Base-by-base conservation (phyloP, 352 stramenopile genomes). In the Phytophthora crassamura region DNA sequence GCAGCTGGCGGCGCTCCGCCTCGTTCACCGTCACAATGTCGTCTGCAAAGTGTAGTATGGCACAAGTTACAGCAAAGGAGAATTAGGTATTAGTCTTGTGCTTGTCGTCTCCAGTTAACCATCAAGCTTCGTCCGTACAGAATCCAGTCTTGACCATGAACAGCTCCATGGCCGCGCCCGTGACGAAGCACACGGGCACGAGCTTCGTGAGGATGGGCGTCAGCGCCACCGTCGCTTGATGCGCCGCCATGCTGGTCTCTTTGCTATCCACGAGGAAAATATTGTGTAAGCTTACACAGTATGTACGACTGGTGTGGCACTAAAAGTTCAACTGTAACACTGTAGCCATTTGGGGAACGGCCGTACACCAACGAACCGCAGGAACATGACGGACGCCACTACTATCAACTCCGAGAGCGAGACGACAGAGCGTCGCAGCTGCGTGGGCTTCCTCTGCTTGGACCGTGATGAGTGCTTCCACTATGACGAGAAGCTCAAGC, bases 71-170 rank as follows among this genome's bases (percentile, higher is more conserved):
- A 58, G n/a, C n/a, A 46, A 41, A 65, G 25, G 38, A 46, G 10
- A 15, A 40, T 70, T 40, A 65, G 49, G 52, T 30, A 64, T 48
- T 33, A 14, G 40, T 38, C 30, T 12, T 4, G 15, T 11, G 15
- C 7, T 18, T 41, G 14, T 14, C 10, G 41, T 39, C 57, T 45
- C 28, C 16, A 64, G 32, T 22, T 33, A 8, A 38, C 20, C 38
- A 12, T 36, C 5, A 5, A 30, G 3, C 25, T 6, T 30, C 25
- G 25, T 30, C 20, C 87, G 65, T 71, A 95, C 87, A 95, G 65
- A 95, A 95, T 32, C 85, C 87, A 0, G 87, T 94, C 59, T 95
- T 94, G 71, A 97, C 88, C 89, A 97, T 97, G 61, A 97, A 95
- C 11, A 84, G 39, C 72, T 97, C 89, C 77, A 97, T 94, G 30